Evolutionary conservation across 176 grass and related monocot species (phyloP).

Genomic region (Coix lacrymajobi): DNA sequence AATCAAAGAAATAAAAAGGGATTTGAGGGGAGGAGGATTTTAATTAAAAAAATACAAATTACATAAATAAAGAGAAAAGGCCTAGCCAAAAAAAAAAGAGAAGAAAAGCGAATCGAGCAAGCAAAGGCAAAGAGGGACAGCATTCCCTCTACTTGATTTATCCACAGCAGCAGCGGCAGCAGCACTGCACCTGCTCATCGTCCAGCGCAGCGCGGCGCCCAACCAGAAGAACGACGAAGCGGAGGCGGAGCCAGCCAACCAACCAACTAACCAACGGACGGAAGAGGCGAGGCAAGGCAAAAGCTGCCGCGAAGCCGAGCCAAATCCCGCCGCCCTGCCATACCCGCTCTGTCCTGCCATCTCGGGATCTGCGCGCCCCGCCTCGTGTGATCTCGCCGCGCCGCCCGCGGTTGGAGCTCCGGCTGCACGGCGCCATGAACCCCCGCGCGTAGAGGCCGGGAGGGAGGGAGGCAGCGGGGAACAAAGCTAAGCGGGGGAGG

Average conservation of each 20-base stretch:
- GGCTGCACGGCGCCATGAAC: slow-evolving; percentile 15
- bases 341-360: background rate
- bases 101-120: background rate
- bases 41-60: background rate
- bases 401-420: background rate
- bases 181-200: background rate
- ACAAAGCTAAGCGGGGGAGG: background rate
- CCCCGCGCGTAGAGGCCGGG: background rate
- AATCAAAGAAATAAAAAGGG: no score
- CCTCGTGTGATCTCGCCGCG: slow-evolving; percentile 5
- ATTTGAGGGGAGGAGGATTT: background rate
- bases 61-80: background rate
- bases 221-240: slow-evolving; percentile 15
- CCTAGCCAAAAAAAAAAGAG: background rate
- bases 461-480: background rate
- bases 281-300: background rate
- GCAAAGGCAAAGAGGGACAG: background rate
- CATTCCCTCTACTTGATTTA: slow-evolving; percentile 20
- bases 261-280: slow-evolving; percentile 30
- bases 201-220: slow-evolving; percentile 14
- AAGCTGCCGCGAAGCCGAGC: slow-evolving; percentile 34
- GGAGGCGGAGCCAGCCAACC: slow-evolving; percentile 9
- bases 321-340: background rate
- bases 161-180: background rate
- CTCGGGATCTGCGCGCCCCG: slow-evolving; percentile 28